Evolutionary conservation across 805 yeast genomes (phyloP), one percentile per base, ranked within the genome.

Genomic region (Saturnispora ahearnii): DNA sequence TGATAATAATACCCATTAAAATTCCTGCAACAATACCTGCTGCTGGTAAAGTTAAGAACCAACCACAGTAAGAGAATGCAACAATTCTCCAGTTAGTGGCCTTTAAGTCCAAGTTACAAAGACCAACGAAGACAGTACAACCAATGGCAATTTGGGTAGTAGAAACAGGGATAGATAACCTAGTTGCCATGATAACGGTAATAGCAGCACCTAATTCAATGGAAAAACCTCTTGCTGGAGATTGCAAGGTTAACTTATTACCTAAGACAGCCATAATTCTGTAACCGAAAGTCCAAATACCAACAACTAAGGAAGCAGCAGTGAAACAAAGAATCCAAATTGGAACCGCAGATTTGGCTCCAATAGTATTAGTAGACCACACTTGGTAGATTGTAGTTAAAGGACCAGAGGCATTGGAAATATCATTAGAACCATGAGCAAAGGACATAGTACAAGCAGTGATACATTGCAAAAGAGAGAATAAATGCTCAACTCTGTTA

Each of bases 361-460:
- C 61, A 45, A 71, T 68, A 3, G 67, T 61, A 57, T 80, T 78
- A 33, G 78, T 65, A 22, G 63, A 63, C 88, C 89, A 84, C 26
- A 80, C 70, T 41, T 72, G 65, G 62, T 80, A 84, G 22, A 83
- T 75, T 12, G 88, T 74, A 42, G 88, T 69, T 57, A 82, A 71
- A 32, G 91, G 90, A 56, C 88, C 90, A 31, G 85, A 76, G 36
- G 91, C 89, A 58, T 84, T 84, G 45, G 88, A 75, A 54, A 84
- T 82, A 67, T 84, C 91, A 61, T 84, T 84, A 37, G 91, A 82
- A 50, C 91, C 91, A 61, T 84, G 91, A 6, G 90, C 87, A 64
- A 84, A 82, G 2, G 90, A 83, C 83, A 83, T 82, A 46, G 88
- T 83, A 57, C 81, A 76, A 13, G 91, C 90, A 40, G 90, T 83